A percentile compares a stretch with the other conserved stretches of the same genome.
Evolutionary conservation across 768 basidiomycete genomes (phyloP).

Genomic region (Tubosaeta sp.): DNA sequence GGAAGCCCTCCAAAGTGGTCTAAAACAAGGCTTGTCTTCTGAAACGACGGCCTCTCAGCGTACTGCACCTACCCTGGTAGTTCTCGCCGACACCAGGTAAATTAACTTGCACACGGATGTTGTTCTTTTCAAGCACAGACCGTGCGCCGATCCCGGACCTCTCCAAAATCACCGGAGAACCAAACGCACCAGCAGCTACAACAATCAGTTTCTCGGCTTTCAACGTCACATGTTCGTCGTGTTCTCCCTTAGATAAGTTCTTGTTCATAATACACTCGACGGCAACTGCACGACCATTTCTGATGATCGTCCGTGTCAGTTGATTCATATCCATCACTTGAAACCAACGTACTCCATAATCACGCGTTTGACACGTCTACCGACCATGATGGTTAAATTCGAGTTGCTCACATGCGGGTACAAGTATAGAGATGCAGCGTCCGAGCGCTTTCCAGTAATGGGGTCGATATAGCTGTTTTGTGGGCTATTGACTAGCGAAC

Average conservation of each 20-base stretch:
- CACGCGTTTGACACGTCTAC: conserved; percentile 33
- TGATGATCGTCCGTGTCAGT: conserved; percentile 4
- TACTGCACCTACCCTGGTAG: conserved; percentile 40
- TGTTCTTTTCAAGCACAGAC: conserved; percentile 42
- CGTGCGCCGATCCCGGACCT: conserved; percentile 65
- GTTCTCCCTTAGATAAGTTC: background rate
- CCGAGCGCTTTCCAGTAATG: conserved; percentile 32
- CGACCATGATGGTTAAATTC: conserved; percentile 32
- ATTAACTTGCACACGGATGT: conserved; percentile 49
- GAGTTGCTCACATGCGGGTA: conserved; percentile 30
- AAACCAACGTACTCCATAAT: conserved; percentile 31
- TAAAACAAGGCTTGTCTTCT: background rate
- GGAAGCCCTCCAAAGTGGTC: conserved; percentile 26
- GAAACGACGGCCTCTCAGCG: rapidly evolving
- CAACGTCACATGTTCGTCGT: conserved; percentile 10
- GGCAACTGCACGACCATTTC: conserved; percentile 34
- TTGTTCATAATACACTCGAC: conserved; percentile 28
- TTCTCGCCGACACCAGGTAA: conserved; percentile 78
- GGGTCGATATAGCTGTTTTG: conserved; percentile 49
- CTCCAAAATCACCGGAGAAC: conserved; percentile 54
- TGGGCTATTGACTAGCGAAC: background rate
- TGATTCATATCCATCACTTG: too few relatives aligned
- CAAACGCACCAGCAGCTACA: conserved; percentile 52
- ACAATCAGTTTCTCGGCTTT: conserved; percentile 41
- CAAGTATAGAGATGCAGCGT: conserved; percentile 34